Base-by-base conservation (phyloP, 2,329 filamentous ascomycete species). In the Gaeumannomyces tritici region DNA sequence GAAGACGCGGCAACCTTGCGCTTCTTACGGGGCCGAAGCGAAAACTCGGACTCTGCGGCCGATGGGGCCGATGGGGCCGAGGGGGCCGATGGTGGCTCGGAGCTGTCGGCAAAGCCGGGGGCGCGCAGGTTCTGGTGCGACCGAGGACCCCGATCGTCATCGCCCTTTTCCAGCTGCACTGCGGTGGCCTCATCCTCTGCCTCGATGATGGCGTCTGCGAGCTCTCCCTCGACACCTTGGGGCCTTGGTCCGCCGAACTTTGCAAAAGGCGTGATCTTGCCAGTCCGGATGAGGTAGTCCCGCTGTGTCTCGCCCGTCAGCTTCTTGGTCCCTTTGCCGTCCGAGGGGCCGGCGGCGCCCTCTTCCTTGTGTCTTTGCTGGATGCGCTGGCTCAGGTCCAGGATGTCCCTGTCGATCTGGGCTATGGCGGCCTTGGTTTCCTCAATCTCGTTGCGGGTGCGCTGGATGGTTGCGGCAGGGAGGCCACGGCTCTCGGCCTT, bases 181-280 rank as follows among this genome's bases (percentile, higher is more conserved):
- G 79, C 76, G 13, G 78, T 79, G 28, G 85, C 76, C 81, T 89
- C 89, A 63, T 91, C 88, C 70, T 96, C 92, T 0, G 90, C 91
- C 71, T 96, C 90, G 18, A 93, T 77, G 63, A 96, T 83, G 2
- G 88, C 89, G 69, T 93, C 87, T 13, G 89, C 88, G 21, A 96
- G 78, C 64, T 87, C 88, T 2, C 88, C 88, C 57, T 87, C 81
- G 3, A 86, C 80, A 3, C 83, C 85, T 31, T 84, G 79, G 4
- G 80, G 80, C 1, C 86, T 77, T n/a, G 84, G 80, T 18, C 84
- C 81, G 29, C 86, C 86, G 68, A 96, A 83, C 66, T 88, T 90
- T 9, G 92, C 90, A 70, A 99, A 99, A 0, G 95, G 95, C 0
- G 95, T 99, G 67, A 99, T 98, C 76, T 98, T 98, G 65, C 95